Conservation (phyloP, 2,329 filamentous ascomycete genomes). For the Chalara sp. region DNA sequence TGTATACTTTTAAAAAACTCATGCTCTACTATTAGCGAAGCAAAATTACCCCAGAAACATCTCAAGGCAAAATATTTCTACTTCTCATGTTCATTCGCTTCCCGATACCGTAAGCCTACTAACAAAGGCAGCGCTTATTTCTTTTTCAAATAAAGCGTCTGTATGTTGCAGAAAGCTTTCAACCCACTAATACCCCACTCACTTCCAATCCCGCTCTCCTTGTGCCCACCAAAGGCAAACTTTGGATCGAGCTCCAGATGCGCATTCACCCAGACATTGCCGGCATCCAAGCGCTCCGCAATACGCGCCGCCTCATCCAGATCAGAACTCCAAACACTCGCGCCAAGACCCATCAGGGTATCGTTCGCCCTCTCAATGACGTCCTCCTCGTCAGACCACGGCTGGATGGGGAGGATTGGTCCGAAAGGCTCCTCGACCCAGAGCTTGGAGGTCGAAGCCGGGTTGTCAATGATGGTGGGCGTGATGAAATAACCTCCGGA, state of each 20-base stretch:
- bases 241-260: conserved; percentile 39
- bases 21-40: no score
- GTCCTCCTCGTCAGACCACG: conserved; percentile 57
- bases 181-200: conserved; percentile 18
- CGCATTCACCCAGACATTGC: conserved; percentile 54
- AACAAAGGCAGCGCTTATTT: conserved; percentile 4
- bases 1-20: no score
- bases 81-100: no score
- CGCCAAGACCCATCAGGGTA: conserved; percentile 44
- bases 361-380: conserved; percentile 49
- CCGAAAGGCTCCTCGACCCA: conserved; percentile 55
- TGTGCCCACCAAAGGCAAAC: conserved; percentile 29
- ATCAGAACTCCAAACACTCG: conserved; percentile 51
- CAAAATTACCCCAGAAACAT: no score
- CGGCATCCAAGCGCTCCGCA: conserved; percentile 46
- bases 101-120: conserved; percentile 7
- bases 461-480: conserved; percentile 51
- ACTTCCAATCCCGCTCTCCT: conserved; percentile 26
- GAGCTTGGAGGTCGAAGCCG: conserved; percentile 46
- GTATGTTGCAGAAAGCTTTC: background rate
- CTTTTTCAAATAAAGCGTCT: background rate
- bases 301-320: conserved; percentile 42
- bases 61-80: no score
- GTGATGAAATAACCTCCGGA: conserved; percentile 46
- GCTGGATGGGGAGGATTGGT: conserved; percentile 56